These are phyloP conservation scores for Primulina tabacum DNA, from an alignment of 257 asterid species.

Conservation along the genomic window DNA sequence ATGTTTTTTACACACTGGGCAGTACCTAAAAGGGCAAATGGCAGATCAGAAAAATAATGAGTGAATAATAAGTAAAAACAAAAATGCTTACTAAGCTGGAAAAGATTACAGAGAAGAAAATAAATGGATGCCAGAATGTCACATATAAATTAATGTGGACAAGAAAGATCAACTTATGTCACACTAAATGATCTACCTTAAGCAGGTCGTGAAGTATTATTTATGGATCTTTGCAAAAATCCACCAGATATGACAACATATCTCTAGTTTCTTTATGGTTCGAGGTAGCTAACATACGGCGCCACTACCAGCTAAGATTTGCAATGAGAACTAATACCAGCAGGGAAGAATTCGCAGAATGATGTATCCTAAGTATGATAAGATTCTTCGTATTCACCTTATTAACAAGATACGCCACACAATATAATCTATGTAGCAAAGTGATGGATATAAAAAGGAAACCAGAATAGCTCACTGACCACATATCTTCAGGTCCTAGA, in stretches of 20 bases:
- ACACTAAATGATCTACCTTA: conserved; percentile 15
- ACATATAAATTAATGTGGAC: not conserved
- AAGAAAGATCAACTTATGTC: not conserved
- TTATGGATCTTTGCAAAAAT: not conserved
- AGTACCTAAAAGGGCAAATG: conserved; percentile 49
- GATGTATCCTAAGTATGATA: conserved; percentile 9
- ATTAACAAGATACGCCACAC: conserved; percentile 6
- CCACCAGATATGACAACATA: conserved; percentile 4
- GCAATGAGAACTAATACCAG: not conserved
- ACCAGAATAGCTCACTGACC: conserved; percentile 57
- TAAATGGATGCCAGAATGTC: not conserved
- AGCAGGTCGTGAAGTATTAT: not conserved
- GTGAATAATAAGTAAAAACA: not conserved
- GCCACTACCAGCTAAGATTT: conserved; percentile 4
- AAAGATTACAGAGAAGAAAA: conserved; percentile 6
- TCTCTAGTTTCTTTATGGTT: not conserved
- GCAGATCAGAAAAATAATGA: conserved; percentile 24
- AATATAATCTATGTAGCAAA: conserved; percentile 10
- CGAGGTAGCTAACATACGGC: not conserved
- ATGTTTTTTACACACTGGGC: conserved; percentile 82
- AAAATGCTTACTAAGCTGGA: conserved; percentile 13
- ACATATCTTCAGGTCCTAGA: conserved; percentile 98
- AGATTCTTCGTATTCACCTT: conserved; percentile 5
- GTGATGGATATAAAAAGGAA: conserved; percentile 20
- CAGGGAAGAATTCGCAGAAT: conserved; percentile 5